These are phyloP conservation scores for Cercospora sp. DNA, from an alignment of 2,329 filamentous ascomycete species.

Conservation along the genomic window DNA sequence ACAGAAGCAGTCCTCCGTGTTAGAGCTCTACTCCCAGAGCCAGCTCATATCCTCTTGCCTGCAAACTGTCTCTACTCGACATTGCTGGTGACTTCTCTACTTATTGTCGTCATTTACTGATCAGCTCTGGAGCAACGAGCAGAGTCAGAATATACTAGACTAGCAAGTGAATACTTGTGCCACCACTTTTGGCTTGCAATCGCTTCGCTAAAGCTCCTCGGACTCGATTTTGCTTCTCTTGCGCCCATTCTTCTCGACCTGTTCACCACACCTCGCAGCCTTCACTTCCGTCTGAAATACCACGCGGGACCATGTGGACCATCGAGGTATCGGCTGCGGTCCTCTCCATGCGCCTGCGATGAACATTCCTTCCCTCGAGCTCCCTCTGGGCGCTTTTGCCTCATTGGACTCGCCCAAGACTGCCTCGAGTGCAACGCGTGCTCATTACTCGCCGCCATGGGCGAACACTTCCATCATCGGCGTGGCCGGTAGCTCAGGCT, in stretches of 20 bases:
- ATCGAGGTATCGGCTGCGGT: conserved; percentile 31
- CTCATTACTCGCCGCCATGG: conserved; percentile 92
- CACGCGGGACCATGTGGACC: conserved; percentile 33
- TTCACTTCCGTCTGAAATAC: not conserved
- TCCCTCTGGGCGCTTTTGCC: conserved; percentile 29
- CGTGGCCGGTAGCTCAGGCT: conserved; percentile 91
- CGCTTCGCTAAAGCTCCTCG: conserved; percentile 2
- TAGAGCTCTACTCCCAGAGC: not conserved
- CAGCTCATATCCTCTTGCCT: not conserved
- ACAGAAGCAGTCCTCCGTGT: not conserved
- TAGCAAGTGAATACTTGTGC: not conserved
- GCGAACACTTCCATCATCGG: conserved; percentile 95
- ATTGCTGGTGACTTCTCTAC: not conserved
- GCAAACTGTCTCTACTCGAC: not conserved
- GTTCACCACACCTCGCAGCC: conserved; percentile 14
- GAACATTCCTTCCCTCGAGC: conserved; percentile 32
- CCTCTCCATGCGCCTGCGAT: conserved; percentile 35
- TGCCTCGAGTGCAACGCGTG: conserved; percentile 38
- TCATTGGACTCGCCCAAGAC: conserved; percentile 19
- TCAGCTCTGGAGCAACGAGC: too few species aligned
- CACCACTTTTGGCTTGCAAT: not conserved
- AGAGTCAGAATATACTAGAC: not conserved
- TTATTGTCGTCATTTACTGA: not conserved
- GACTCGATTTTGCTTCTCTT: conserved; percentile 15
- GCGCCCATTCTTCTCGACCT: not conserved